A percentile compares a stretch with the other conserved stretches of the same genome.
Conservation (phyloP, 2,329 filamentous ascomycete species). For the Coniochaeta hoffmannii region DNA sequence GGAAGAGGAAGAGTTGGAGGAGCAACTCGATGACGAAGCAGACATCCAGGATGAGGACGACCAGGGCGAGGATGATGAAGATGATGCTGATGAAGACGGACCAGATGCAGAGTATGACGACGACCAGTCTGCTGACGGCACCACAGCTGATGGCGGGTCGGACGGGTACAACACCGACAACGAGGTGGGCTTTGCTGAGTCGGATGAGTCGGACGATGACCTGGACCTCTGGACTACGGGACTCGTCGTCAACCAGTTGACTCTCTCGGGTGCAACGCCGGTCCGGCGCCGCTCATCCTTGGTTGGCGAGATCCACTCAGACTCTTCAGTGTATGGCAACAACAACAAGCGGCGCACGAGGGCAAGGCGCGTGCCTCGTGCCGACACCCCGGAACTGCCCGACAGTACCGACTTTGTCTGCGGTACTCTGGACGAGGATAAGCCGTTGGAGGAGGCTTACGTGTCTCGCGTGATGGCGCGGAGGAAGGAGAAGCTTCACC, state of each 20-base stretch:
- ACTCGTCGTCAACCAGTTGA: constrained; percentile 26
- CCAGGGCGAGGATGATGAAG: constrained; percentile 41
- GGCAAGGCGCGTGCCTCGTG: constrained; percentile 28
- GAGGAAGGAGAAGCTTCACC: constrained; percentile 70
- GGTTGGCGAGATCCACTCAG: constrained; percentile 37
- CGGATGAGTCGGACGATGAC: constrained; percentile 66
- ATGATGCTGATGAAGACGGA: constrained; percentile 44
- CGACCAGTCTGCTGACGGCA: constrained; percentile 54
- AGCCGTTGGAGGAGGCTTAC: constrained; percentile 89
- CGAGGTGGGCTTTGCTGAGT: constrained; percentile 61
- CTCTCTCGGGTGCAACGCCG: constrained; percentile 26
- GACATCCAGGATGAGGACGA: constrained; percentile 42
- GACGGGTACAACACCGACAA: constrained; percentile 71
- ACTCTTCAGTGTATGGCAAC: constrained; percentile 43
- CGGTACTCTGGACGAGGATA: constrained; percentile 91
- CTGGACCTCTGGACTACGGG: constrained; percentile 49
- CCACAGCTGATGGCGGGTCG: constrained; percentile 45
- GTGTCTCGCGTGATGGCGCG: constrained; percentile 75
- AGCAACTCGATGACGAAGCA: constrained; percentile 37
- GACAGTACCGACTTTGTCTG: constrained; percentile 99
- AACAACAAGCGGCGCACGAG: background rate
- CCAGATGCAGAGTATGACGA: constrained; percentile 42
- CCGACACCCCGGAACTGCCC: constrained; percentile 73
- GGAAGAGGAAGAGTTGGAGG: constrained; percentile 70
- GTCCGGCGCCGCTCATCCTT: constrained; percentile 31